Evolutionary conservation across 352 stramenopile species (phyloP).

Genomic region (Aphanomyces invadans): DNA sequence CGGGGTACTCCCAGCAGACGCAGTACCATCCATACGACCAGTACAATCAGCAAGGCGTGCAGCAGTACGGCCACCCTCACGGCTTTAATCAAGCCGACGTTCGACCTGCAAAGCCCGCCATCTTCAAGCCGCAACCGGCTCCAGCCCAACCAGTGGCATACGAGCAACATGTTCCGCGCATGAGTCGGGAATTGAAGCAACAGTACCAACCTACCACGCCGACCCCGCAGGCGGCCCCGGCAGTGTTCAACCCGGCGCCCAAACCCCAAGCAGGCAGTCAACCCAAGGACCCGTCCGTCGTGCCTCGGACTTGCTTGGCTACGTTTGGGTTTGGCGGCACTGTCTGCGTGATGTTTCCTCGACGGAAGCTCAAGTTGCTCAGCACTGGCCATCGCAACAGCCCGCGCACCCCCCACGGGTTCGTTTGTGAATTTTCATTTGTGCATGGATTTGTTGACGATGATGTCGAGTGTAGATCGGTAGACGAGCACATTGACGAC

Average conservation of each 20-base stretch:
- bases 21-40: background rate
- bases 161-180: background rate
- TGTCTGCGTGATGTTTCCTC: constrained; percentile 84
- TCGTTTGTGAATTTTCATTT: constrained; percentile 4
- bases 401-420: constrained; percentile 32
- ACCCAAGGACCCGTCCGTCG: constrained; percentile 63
- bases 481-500: constrained; percentile 31
- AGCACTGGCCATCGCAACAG: constrained; percentile 57
- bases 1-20: background rate
- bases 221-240: background rate
- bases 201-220: constrained; percentile 16
- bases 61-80: background rate
- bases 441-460: background rate
- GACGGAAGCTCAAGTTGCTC: constrained; percentile 73
- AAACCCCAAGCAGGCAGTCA: background rate
- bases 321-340: constrained; percentile 85
- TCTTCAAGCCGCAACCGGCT: constrained; percentile 15
- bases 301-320: constrained; percentile 59
- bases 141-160: background rate
- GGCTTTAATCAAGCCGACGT: background rate
- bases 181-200: constrained; percentile 12
- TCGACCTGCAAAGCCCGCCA: background rate
- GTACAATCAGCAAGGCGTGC: constrained; percentile 3
- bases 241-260: background rate
- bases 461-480: too few relatives aligned